Base-by-base conservation (phyloP, 176 grass and related monocot species). In the Ensete glaucum region DNA sequence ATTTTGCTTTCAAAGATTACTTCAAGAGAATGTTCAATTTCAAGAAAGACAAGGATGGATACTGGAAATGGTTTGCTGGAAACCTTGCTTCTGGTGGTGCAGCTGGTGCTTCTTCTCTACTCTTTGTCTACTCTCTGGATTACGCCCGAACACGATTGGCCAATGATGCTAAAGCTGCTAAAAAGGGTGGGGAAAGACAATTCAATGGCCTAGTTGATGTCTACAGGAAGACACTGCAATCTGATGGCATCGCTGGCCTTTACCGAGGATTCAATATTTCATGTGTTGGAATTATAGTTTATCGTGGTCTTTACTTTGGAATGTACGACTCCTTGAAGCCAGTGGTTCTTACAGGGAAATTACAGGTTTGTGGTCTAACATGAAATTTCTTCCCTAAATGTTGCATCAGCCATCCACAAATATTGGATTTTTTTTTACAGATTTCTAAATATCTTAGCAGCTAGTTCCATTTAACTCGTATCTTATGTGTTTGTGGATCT, bases 11-110 rank as follows among this genome's bases (percentile, higher is more conserved):
- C 21, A 73, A 73, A 19, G 71, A 73, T 26, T 73, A 73, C 71
- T 73, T 73, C 71, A 73, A 73, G 71, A 73, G 71, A 25, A 54
- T 73, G 71, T 73, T 73, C 52, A 73, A 73, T 73, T 73, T 73
- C 50, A 73, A 73, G 71, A 73, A 73, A 55, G 71, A 73, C 25
- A 73, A 73, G 9, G 71, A 73, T 55, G 71, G 71, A 27, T 54
- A 73, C 71, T 73, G 71, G 71, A 73, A 73, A 55, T 73, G 71
- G 71, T 73, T 73, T 27, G 71, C 13, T 25, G 71, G 71, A 23
- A 73, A 73, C 71, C 71, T 73, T 73, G 71, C 71, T 27, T 73
- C 52, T 27, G 71, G 71, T 73, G 71, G 71, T 73, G 71, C 71
- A 55, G 71, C 71, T 26, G 71, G 71, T 55, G 71, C 71, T 73